Evolutionary conservation across 352 stramenopile genomes (phyloP).

Genomic region (Phytophthora cajani): DNA sequence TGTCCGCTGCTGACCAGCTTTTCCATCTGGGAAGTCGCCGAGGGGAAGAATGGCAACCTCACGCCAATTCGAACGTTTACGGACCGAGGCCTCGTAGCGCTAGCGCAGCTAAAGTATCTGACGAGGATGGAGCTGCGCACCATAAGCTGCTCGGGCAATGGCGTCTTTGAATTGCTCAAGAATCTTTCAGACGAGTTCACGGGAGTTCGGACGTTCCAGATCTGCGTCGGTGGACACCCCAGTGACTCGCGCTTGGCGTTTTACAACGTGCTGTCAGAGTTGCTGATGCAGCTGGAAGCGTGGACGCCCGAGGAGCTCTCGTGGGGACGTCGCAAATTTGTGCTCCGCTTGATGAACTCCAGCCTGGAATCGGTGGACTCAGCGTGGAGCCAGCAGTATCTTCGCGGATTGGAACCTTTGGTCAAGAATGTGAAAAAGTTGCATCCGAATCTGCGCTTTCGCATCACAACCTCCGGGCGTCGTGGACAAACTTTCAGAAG

Average conservation of each 20-base stretch:
- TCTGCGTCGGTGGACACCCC: slow-evolving; percentile 17
- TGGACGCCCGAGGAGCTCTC: slow-evolving; percentile 15
- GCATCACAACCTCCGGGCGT: slow-evolving; percentile 38
- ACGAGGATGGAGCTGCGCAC: slow-evolving; percentile 37
- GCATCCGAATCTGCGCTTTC: slow-evolving; percentile 40
- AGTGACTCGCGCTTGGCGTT: slow-evolving; percentile 35
- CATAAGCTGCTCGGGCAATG: slow-evolving; percentile 47
- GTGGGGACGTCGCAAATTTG: slow-evolving; percentile 35
- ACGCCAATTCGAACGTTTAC: slow-evolving; percentile 46
- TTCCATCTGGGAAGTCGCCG: slow-evolving; percentile 44
- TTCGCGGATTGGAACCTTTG: slow-evolving; percentile 32
- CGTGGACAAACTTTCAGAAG: slow-evolving; percentile 29
- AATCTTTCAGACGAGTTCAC: slow-evolving; percentile 35
- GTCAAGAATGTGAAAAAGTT: slow-evolving; percentile 38
- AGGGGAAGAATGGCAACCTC: slow-evolving; percentile 37
- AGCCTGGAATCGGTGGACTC: slow-evolving; percentile 35
- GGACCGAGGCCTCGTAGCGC: slow-evolving; percentile 38
- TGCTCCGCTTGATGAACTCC: slow-evolving; percentile 45
- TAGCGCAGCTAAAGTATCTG: slow-evolving; percentile 44
- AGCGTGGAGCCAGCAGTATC: slow-evolving; percentile 46
- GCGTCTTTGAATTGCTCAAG: slow-evolving; percentile 46
- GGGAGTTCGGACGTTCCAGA: slow-evolving; percentile 36
- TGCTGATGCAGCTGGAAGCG: slow-evolving; percentile 34
- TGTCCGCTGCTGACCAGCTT: slow-evolving; percentile 39
- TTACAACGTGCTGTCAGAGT: slow-evolving; percentile 39